These are phyloP conservation scores for Perilla frutescens DNA, from an alignment of 257 asterid genomes.

Conservation along the genomic window DNA sequence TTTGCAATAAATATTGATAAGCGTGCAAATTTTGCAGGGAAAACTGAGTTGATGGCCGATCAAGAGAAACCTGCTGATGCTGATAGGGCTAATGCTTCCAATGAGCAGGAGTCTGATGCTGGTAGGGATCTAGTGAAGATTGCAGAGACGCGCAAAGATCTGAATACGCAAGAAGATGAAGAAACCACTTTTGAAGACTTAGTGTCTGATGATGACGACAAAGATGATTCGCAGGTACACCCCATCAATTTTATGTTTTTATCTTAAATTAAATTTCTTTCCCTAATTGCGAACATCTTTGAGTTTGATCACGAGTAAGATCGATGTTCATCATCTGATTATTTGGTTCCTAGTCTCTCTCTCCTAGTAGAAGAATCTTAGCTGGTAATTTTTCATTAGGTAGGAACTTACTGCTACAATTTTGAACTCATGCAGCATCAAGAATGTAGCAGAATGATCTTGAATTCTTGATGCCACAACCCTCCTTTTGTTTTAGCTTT, in stretches of 20 bases:
- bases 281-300: neutral
- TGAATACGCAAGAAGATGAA: conserved; percentile 41
- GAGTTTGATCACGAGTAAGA: neutral
- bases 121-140: conserved; percentile 65
- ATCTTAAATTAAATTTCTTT: neutral
- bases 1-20: neutral
- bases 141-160: conserved; percentile 46
- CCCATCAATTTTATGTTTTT: neutral
- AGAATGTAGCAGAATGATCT: neutral
- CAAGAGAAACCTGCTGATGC: conserved; percentile 47
- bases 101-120: conserved; percentile 46
- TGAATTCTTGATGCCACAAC: neutral
- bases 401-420: neutral
- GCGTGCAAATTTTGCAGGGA: conserved; percentile 40
- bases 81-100: too few relatives aligned
- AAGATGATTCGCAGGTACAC: conserved; percentile 42
- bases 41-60: conserved; percentile 43
- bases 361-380: neutral
- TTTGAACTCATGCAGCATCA: neutral
- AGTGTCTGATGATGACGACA: conserved; percentile 47
- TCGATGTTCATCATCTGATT: neutral
- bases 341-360: neutral
- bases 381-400: neutral
- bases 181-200: conserved; percentile 41
- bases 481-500: neutral